A percentile compares a stretch with the other conserved stretches of the same genome.
These are phyloP conservation scores for Lactuca saligna DNA, from an alignment of 129 eudicot species.

Conservation along the genomic window DNA sequence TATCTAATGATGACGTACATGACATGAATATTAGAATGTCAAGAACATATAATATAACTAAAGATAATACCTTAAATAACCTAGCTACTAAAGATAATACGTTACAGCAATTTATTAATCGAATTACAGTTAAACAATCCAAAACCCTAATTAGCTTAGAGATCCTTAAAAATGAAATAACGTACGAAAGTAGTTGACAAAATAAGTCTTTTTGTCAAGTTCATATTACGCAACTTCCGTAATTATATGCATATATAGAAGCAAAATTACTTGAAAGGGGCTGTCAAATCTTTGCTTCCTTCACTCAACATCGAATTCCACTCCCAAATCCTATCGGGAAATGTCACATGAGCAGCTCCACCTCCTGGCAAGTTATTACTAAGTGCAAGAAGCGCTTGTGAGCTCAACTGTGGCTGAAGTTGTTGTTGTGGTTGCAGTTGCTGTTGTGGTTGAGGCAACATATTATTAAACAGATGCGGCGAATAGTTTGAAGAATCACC, in stretches of 20 bases:
- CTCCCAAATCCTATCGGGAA: conserved; percentile 72
- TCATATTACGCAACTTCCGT: neutral
- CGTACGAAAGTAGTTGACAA: neutral
- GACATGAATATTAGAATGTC: too few relatives aligned
- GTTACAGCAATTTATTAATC: neutral
- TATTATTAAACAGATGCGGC: conserved; percentile 21
- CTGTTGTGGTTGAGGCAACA: conserved; percentile 27
- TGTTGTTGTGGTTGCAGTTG: conserved; percentile 23
- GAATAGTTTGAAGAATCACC: neutral
- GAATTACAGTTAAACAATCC: neutral
- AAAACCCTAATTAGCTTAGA: neutral
- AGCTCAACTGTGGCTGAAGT: neutral
- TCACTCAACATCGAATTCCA: conserved; percentile 54
- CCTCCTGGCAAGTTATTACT: conserved; percentile 28
- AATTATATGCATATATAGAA: neutral
- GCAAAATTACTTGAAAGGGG: conserved; percentile 57
- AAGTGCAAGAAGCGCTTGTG: conserved; percentile 33
- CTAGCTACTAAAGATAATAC: neutral
- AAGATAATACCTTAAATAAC: neutral
- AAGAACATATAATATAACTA: too few relatives aligned
- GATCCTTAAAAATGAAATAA: neutral
- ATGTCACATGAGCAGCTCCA: conserved; percentile 28
- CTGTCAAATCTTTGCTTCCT: conserved; percentile 51
- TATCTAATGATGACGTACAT: too few relatives aligned
- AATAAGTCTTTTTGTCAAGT: neutral